Base-by-base conservation (phyloP, 225 moss, liverwort and hornwort genomes). In the Polytrichum commune region DNA sequence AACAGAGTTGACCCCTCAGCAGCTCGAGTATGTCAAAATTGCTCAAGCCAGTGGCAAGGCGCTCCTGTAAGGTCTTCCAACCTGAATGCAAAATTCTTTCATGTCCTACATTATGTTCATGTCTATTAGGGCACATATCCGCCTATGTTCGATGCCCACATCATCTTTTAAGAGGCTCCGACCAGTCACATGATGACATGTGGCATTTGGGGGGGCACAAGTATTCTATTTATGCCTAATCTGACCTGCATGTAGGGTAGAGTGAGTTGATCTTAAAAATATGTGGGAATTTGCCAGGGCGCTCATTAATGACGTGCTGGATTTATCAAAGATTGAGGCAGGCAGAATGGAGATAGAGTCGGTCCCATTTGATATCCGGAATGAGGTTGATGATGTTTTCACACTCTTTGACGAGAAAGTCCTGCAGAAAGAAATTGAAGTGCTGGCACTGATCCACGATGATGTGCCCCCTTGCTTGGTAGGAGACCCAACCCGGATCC, bases 291-390 rank as follows among this genome's bases (percentile, higher is more conserved):
- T 20, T 72, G 69, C 77, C 83, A 89, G 89, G 68, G 81, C 84
- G 60, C 89, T 93, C 55, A 93, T 93, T 71, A 93, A 85, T 67
- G 89, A 93, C 35, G 93, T 93, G 68, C 83, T 93, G 35, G 90
- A 93, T 72, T 72, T 93, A 62, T 93, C 93, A 23, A 93, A 93
- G 78, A 90, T 93, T 30, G 93, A 93, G 79, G 93, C 90, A 8
- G 93, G 90, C 64, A 90, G 84, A 69, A 90, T 93, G 93, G 93
- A 93, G 77, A 73, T 93, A 26, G 93, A 93, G 71, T 73, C 84
- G 27, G 82, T 93, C 62, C 75, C 84, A n/a, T 89, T 93, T 22
- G 87, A 93, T 73, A 74, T 93, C 62, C 80, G 86, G 29, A 75
- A 75, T 32, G 90, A 90, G 72, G 46, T 93, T 72, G 90, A 93